Base-by-base conservation (phyloP, 495 filamentous ascomycete genomes). In the Entonaema liquescens region DNA sequence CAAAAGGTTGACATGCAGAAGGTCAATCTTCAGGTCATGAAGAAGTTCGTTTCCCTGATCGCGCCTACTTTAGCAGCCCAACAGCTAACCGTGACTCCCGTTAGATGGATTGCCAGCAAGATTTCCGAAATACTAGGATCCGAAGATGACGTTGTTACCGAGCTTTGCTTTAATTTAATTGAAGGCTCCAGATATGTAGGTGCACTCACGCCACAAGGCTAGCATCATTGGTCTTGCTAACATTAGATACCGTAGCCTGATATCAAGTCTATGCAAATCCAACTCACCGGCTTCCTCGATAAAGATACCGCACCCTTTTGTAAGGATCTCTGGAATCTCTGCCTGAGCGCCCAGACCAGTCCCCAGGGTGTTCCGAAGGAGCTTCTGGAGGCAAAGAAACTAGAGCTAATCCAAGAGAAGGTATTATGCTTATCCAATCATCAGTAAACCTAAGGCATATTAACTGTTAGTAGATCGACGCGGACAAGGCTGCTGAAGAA, bases 1-100 rank as follows among this genome's bases (percentile, higher is more conserved):
- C 88, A 91, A 78, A 98, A 97, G 85, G 96, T 99, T 42, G 94
- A 99, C 82, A 96, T 95, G 90, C 87, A 88, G 64, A 99, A 98
- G 82, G 93, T 98, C 77, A 97, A 98, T 73, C 83, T 97, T 23
- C 94, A 96, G 79, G 93, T 98, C 62, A 95, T 98, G 89, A 98
- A 98, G 85, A 96, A 93, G 93, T 97, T 77, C 71, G 87, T 78
- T 49, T 58, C 13, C 5, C 56, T 1, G 12, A 12, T 55, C 25
- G 23, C 59, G 26, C 31, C 6, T 56, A 42, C 42, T 50, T 38
- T 49, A 33, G 11, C 49, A 19, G 17, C 36, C 33, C 9, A 50
- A 57, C 23, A 52, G 31, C 77, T 77, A 65, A 79, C 61, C 19
- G n/a, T n/a, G n/a, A 17, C 26, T 64, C 9, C 68, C 21, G n/a